Evolutionary conservation across 352 stramenopile species (phyloP).

Genomic region (Halophytophthora polymorphica): DNA sequence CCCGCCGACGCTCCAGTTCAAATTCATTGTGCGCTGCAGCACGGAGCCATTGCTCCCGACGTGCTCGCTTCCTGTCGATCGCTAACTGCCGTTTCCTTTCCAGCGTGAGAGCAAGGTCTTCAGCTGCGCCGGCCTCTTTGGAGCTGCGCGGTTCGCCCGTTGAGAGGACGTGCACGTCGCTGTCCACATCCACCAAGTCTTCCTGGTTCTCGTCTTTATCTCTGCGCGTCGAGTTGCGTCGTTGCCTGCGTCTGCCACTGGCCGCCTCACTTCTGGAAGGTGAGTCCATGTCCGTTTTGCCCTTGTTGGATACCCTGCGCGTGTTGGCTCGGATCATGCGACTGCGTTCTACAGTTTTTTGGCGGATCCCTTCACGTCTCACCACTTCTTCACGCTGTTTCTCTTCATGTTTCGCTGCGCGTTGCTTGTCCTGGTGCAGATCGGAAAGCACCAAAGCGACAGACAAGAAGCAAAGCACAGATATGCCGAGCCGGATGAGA

Average conservation of each 20-base stretch:
- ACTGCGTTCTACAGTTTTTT: slow-evolving; percentile 24
- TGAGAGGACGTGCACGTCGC: slow-evolving; percentile 9
- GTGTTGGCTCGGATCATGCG: slow-evolving; percentile 16
- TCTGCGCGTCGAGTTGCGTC: neutral
- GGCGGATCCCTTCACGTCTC: slow-evolving; percentile 17
- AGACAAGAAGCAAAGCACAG: neutral
- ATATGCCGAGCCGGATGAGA: neutral
- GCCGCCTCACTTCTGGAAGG: neutral
- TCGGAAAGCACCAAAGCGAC: neutral
- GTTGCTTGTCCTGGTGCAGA: slow-evolving; percentile 22
- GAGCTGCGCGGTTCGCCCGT: neutral
- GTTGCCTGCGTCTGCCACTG: neutral
- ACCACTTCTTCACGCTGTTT: slow-evolving; percentile 22
- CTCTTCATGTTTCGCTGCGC: slow-evolving; percentile 13
- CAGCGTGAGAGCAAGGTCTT: slow-evolving; percentile 7
- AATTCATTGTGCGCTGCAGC: slow-evolving; percentile 8
- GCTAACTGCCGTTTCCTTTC: slow-evolving; percentile 20
- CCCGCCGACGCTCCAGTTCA: slow-evolving; percentile 29
- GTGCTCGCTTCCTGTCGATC: slow-evolving; percentile 25
- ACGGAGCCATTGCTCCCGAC: slow-evolving; percentile 11
- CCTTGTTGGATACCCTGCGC: slow-evolving; percentile 1
- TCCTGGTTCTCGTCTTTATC: neutral
- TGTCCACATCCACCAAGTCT: slow-evolving; percentile 2
- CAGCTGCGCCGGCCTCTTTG: neutral
- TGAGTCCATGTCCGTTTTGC: neutral